These are phyloP conservation scores for Ostreobium quekettii DNA, from an alignment of 139 green algal genomes.

Conservation along the genomic window DNA sequence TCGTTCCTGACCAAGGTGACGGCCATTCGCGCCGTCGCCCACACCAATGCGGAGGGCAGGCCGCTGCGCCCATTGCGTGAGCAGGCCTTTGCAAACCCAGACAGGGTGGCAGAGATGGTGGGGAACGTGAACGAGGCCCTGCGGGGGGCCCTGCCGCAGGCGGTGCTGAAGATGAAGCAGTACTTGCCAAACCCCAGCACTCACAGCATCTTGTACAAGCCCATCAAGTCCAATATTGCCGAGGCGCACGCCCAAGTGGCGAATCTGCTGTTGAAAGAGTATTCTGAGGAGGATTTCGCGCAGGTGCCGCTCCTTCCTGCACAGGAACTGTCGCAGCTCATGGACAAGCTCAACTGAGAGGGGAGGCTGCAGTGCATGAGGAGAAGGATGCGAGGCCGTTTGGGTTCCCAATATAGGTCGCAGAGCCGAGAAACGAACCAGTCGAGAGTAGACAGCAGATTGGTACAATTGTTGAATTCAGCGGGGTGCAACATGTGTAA, in stretches of 20 bases:
- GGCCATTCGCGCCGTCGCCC: constrained; percentile 18
- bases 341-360: no score
- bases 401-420: no score
- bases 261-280: constrained; percentile 60
- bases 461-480: no score
- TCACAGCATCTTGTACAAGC: constrained; percentile 62
- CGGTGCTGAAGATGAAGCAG: constrained; percentile 60
- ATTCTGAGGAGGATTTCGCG: constrained; percentile 44
- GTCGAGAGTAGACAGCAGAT: no score
- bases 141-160: constrained; percentile 42
- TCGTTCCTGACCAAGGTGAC: constrained; percentile 87
- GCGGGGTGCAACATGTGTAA: no score
- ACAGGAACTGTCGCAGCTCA: constrained; percentile 19
- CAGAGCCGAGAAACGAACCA: no score
- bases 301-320: constrained; percentile 31
- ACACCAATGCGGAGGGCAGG: neutral
- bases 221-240: constrained; percentile 87
- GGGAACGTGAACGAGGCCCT: constrained; percentile 64
- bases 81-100: constrained; percentile 83
- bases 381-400: no score
- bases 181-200: constrained; percentile 78
- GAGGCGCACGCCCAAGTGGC: constrained; percentile 88
- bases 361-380: no score
- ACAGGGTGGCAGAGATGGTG: constrained; percentile 74
- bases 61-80: neutral